These are phyloP conservation scores for Hanseniaspora occidentalis DNA, from an alignment of 805 yeast genomes.

Conservation along the genomic window DNA sequence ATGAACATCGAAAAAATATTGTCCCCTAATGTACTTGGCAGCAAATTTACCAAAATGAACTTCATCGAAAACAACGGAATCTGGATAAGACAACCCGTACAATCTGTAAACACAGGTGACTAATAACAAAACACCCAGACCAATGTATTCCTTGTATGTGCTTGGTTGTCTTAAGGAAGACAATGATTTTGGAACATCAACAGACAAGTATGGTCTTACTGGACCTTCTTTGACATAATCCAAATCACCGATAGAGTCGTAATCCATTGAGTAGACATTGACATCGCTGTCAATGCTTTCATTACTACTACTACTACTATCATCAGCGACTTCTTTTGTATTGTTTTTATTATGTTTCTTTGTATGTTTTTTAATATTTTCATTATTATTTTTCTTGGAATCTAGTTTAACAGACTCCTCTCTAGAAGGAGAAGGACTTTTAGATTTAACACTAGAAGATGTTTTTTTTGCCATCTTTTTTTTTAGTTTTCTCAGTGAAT, in stretches of 20 bases:
- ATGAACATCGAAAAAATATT: constrained; percentile 60
- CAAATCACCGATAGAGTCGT: constrained; percentile 33
- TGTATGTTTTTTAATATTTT: too few relatives aligned
- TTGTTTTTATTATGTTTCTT: neutral
- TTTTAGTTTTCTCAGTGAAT: neutral
- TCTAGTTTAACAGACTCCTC: too few relatives aligned
- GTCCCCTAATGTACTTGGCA: constrained; percentile 55
- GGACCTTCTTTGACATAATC: constrained; percentile 38
- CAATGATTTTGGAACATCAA: constrained; percentile 34
- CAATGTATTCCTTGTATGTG: constrained; percentile 27
- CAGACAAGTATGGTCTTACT: constrained; percentile 39
- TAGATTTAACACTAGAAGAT: neutral
- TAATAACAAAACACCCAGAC: constrained; percentile 32
- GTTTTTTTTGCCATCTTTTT: neutral
- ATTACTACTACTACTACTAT: neutral
- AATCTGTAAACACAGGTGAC: constrained; percentile 51
- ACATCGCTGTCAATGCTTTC: neutral
- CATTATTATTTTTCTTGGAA: too few relatives aligned
- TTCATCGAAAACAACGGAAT: constrained; percentile 84
- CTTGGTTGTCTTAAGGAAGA: constrained; percentile 30
- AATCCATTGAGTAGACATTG: constrained; percentile 1
- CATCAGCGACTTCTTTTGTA: neutral
- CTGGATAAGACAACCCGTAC: constrained; percentile 49
- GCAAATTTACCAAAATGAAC: constrained; percentile 97
- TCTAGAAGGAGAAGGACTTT: too few relatives aligned